Evolutionary conservation across 257 asterid genomes (phyloP), one percentile per base, ranked within the genome.

Genomic region (Parsonsia alboflavescens): DNA sequence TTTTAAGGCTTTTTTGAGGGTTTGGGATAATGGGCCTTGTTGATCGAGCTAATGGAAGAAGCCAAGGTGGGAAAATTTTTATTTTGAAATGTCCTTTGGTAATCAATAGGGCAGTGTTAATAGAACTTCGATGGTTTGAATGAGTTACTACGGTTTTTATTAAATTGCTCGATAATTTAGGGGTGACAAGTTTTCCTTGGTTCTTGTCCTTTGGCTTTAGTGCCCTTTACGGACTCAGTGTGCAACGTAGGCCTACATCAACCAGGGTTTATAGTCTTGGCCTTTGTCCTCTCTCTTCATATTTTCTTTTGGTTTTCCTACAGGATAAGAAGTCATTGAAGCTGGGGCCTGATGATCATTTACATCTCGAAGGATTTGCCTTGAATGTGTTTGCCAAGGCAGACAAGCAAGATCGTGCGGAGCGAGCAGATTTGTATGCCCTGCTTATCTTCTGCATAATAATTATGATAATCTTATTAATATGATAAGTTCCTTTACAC

Each of bases 381-480:
- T 85, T 76, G 85, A 92, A 77, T 78, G 96, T 95, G 80, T 95
- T 95, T 66, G 73, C 93, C 0, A 95, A 85, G 85, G 99, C 98
- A 49, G 99, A 95, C 86, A 95, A 95, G 80, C 99, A 95, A 82
- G 99, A 95, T 76, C 90, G 96, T 71, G 89, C 97, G 46, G 97
- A 90, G 15, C 89, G 94, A 76, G 87, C 98, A 46, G 98, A 91
- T 81, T 76, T 89, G 97, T 93, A 86, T 24, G 94, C 21, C 56
- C 61, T 79, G 74, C 76, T 48, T 50, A 13, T 33, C 39, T 64
- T 33, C 39, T n/a, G 48, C 75, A 53, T 44, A 21, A 6, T 48
- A 70, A 26, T 12, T 1, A 33, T 33, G 3, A 33, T 33, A 9
- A 30, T 62, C 17, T 15, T 7, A 10, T 10, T 48, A n/a, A 48